Evolutionary conservation across 1,139 yeast species (phyloP), one percentile per base, ranked within the genome.

Genomic region (Suhomyces bolitotheri): DNA sequence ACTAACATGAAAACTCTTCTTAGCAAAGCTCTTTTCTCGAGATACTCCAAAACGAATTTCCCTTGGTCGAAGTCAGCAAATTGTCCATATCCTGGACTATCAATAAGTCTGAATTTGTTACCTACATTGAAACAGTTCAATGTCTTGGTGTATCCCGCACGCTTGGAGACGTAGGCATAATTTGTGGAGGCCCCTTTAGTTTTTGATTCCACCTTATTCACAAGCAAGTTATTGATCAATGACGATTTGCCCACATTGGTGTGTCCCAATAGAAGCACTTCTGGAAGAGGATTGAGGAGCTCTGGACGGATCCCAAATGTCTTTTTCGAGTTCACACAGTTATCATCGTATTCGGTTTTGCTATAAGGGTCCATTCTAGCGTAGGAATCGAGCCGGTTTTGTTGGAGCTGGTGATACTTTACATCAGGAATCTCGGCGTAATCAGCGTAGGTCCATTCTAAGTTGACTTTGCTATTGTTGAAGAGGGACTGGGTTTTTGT

Each of bases 191-290:
- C 62, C 5, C 49, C 46, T 2, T 53, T 45, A 5, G 58, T 50
- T 32, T 54, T 58, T 23, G 53, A 54, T 39, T 58, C 64, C 20
- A 50, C 41, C 17, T 58, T 54, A 29, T 60, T 55, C 5, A 51
- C 56, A 52, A 49, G 74, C 52, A 81, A 45, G 12, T 73, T 75
- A 49, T 86, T 84, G 25, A 88, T 63, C 25, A 88, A 58, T 0
- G 94, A 78, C 0, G 95, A 85, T 53, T 88, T 88, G 0, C 97
- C 97, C 2, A 80, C 88, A 50, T 88, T 88, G 33, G 95, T 82
- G 45, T 86, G 76, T 0, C 96, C 96, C 34, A 88, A 52, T 27
- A 88, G 68, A 6, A 83, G 64, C 3, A 87, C 76, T 50, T 87
- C 95, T 0, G 95, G 95, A 11, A 69, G 48, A 10, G 59, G 56